Percentiles rank a stretch among this genome's conserved stretches.
phyloP scores from a whole-genome alignment of 352 stramenopile species.

The Proteromonas lacertae region DNA sequence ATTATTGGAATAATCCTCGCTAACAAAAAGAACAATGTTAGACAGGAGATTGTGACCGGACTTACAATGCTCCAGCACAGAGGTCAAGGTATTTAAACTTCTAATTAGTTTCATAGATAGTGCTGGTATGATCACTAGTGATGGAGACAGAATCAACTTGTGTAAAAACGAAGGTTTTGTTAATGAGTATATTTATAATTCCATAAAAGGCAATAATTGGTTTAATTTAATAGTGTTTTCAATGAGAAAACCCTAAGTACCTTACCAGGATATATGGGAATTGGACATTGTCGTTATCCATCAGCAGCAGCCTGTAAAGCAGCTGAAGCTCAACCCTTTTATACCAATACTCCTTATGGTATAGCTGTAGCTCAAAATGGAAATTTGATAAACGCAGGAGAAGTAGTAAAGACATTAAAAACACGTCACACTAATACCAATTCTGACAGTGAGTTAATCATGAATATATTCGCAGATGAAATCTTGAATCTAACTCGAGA shows the following conservation, averaged over 20 bases:
- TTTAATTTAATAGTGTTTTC: too few species aligned
- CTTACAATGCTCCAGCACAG: constrained; percentile 89
- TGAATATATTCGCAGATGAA: constrained; percentile 92
- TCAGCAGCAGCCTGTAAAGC: constrained; percentile 36
- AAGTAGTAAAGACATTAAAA: constrained; percentile 54
- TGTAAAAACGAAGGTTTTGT: constrained; percentile 89
- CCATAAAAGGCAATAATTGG: too few species aligned
- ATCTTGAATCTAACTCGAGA: constrained; percentile 14
- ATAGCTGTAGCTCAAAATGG: constrained; percentile 89
- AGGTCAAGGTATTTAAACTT: constrained; percentile 32
- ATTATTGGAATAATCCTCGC: constrained; percentile 80
- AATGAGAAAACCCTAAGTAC: constrained; percentile 85
- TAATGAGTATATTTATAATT: too few species aligned
- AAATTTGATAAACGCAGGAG: constrained; percentile 89
- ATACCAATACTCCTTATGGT: constrained; percentile 95
- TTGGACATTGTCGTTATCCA: constrained; percentile 90
- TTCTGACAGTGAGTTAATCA: constrained; percentile 84
- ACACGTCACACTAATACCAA: constrained; percentile 87
- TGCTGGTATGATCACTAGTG: constrained; percentile 70
- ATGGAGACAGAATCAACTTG: constrained; percentile 49
- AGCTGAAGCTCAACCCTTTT: constrained; percentile 73
- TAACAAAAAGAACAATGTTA: constrained; percentile 65
- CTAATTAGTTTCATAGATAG: constrained; percentile 14
- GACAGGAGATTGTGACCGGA: constrained; percentile 63
- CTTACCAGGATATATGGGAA: constrained; percentile 65